Evolutionary conservation across 1,284 basidiomycete species (phyloP).

Genomic region (Pulchroboletus neoregius): DNA sequence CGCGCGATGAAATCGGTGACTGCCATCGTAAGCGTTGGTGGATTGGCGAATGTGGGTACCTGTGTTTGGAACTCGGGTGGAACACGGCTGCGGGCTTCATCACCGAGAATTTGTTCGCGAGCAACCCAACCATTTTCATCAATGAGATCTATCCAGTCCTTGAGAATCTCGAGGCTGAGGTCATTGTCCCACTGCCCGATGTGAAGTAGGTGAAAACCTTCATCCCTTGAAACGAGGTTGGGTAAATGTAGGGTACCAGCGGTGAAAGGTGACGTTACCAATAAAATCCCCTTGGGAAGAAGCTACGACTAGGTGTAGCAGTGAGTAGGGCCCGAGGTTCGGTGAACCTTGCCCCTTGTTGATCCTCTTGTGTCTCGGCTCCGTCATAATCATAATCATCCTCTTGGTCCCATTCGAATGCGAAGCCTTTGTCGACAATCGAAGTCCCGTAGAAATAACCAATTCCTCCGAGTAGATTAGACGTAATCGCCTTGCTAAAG

Average conservation of each 20-base stretch:
- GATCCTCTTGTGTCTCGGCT: constrained; percentile 32
- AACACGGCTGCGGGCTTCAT: constrained; percentile 91
- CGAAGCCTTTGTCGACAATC: constrained; percentile 79
- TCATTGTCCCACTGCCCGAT: constrained; percentile 92
- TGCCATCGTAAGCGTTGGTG: constrained; percentile 89
- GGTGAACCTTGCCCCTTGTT: constrained; percentile 60
- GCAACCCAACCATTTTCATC: constrained; percentile 95
- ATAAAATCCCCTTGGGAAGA: constrained; percentile 96
- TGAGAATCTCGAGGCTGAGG: constrained; percentile 84
- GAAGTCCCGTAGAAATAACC: constrained; percentile 94
- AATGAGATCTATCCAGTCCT: constrained; percentile 85
- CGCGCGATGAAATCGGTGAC: constrained; percentile 84
- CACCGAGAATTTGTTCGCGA: constrained; percentile 91
- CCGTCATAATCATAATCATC: constrained; percentile 51
- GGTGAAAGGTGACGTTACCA: constrained; percentile 50
- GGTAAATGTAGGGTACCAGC: constrained; percentile 4
- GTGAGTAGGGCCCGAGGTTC: constrained; percentile 79
- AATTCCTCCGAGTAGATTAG: constrained; percentile 87
- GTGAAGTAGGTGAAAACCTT: constrained; percentile 90
- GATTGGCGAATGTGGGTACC: constrained; percentile 90
- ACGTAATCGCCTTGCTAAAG: constrained; percentile 85
- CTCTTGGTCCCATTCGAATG: constrained; percentile 87
- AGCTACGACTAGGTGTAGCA: constrained; percentile 90
- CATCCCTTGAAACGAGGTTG: constrained; percentile 59
- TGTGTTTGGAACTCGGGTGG: constrained; percentile 88